Base-by-base conservation (phyloP, 169 alveolate genomes). In the Eimeria acervulina region DNA sequence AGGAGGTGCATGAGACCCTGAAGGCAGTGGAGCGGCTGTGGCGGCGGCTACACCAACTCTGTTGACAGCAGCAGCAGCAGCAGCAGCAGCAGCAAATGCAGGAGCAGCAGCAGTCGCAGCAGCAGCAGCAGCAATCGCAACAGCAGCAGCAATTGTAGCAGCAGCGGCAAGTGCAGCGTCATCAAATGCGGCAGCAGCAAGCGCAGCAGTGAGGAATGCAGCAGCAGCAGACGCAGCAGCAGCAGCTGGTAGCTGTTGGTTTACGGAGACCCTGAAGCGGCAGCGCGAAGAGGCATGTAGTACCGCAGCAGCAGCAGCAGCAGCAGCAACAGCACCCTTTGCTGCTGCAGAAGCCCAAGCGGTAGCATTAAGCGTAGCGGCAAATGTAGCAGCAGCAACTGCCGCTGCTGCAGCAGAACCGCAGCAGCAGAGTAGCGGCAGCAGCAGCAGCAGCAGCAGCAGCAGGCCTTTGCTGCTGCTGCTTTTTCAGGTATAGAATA, bases 1-100 rank as follows among this genome's bases (percentile, higher is more conserved):
- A 72, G 84, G 84, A 72, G 19, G 84, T 72, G 42, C 84, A 72
- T 23, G 84, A 72, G 84, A 72, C 84, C 26, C 84, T 72, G 84
- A 72, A 72, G 84, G 84, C 84, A 31, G 84, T 72, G 2, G 84
- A 72, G 84, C 21, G 84, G 84, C 84, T 72, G 15, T 72, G 84
- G 84, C 84, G 28, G 19, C 84, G 84, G 38, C 42, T 72, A 23
- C 84, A 72, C 47, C 15, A 40, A 17, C 84, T 72, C 51, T 72
- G 84, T 40, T 72, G 19, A 23, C 84, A 72, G 47, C 76, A 63
- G 31, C 74, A 63, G 74, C 76, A 63, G 55, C 55, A 47, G 55
- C 55, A 47, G 55, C 55, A 47, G 55, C 55, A 47, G 55, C 55
- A 47, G 55, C 55, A 47, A 12, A 5, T 7, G 55, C 55, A 47